Percentiles rank a stretch among this genome's conserved stretches.
Conservation (phyloP, 192 early-diverging fungal species). For the Backusella tarrabulga region DNA sequence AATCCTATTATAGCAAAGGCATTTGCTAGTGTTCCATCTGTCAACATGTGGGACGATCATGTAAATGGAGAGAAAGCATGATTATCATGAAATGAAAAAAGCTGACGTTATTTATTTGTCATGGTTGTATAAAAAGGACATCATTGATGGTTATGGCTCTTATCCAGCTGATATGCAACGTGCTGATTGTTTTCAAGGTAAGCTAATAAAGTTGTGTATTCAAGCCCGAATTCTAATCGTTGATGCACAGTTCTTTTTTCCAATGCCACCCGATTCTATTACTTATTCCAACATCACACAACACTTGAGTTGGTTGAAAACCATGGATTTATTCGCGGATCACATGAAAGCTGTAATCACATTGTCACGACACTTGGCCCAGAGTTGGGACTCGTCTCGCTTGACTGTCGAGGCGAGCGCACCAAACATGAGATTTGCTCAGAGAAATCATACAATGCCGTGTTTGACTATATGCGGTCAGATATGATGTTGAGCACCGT, state of each 20-base stretch:
- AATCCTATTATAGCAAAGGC: constrained; percentile 54
- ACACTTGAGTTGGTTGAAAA: constrained; percentile 51
- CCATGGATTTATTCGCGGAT: constrained; percentile 52
- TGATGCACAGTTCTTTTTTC: constrained; percentile 47
- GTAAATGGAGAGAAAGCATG: constrained; percentile 21
- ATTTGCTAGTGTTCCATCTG: constrained; percentile 68
- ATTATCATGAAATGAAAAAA: not conserved
- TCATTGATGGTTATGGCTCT: constrained; percentile 83
- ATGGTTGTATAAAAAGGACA: constrained; percentile 36
- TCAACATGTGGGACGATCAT: constrained; percentile 83
- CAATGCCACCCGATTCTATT: constrained; percentile 71
- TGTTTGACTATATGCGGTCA: constrained; percentile 53
- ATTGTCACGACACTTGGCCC: constrained; percentile 71
- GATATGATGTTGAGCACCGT: constrained; percentile 45
- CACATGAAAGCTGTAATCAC: constrained; percentile 45
- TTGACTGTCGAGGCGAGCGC: constrained; percentile 77
- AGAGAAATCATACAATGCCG: constrained; percentile 56
- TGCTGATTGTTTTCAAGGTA: constrained; percentile 70
- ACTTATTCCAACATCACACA: constrained; percentile 82
- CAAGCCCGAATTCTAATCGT: not conserved
- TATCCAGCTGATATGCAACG: constrained; percentile 75
- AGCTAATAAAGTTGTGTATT: not conserved
- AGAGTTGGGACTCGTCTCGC: constrained; percentile 57
- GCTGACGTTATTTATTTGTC: not conserved
- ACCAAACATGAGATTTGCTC: constrained; percentile 57